Percentiles rank a stretch among this genome's conserved stretches.
These are phyloP conservation scores for Lunasporangiospora selenospora DNA, from an alignment of 192 early-diverging fungal genomes.

Conservation along the genomic window DNA sequence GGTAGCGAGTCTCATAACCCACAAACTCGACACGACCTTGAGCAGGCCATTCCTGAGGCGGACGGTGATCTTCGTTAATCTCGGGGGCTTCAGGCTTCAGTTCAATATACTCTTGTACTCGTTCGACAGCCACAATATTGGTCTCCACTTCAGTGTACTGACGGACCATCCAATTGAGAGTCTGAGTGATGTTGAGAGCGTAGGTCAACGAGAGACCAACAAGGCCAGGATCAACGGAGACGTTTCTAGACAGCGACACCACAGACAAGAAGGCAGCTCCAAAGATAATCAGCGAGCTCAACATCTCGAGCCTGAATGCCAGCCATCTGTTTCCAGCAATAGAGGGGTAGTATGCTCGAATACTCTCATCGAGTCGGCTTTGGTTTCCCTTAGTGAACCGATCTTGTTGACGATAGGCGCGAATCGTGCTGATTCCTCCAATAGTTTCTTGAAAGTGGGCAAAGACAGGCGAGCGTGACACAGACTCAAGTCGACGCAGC, in stretches of 20 bases:
- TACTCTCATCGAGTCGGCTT: conserved; percentile 71
- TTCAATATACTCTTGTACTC: conserved; percentile 76
- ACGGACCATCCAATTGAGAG: conserved; percentile 83
- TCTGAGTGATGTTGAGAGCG: conserved; percentile 73
- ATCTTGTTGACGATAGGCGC: conserved; percentile 61
- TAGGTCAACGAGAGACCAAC: conserved; percentile 68
- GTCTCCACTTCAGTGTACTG: conserved; percentile 83
- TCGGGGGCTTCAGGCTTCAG: conserved; percentile 76
- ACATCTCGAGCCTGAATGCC: conserved; percentile 74
- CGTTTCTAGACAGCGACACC: conserved; percentile 56
- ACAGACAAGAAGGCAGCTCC: conserved; percentile 75
- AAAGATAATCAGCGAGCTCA: conserved; percentile 79
- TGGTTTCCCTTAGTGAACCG: conserved; percentile 63
- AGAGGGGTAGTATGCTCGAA: conserved; percentile 78
- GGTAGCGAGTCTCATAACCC: conserved; percentile 76
- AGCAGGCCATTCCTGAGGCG: conserved; percentile 59
- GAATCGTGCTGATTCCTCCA: conserved; percentile 77
- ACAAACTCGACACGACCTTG: too few species aligned
- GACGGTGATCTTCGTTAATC: conserved; percentile 39
- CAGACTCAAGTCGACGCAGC: conserved; percentile 81
- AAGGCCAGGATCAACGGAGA: conserved; percentile 66
- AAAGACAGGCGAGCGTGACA: conserved; percentile 77
- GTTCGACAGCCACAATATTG: conserved; percentile 74
- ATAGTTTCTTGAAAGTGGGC: conserved; percentile 77
- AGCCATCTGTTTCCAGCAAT: conserved; percentile 72